Evolutionary conservation across 1,284 basidiomycete genomes (phyloP).

Genomic region (Sparassis latifolia): DNA sequence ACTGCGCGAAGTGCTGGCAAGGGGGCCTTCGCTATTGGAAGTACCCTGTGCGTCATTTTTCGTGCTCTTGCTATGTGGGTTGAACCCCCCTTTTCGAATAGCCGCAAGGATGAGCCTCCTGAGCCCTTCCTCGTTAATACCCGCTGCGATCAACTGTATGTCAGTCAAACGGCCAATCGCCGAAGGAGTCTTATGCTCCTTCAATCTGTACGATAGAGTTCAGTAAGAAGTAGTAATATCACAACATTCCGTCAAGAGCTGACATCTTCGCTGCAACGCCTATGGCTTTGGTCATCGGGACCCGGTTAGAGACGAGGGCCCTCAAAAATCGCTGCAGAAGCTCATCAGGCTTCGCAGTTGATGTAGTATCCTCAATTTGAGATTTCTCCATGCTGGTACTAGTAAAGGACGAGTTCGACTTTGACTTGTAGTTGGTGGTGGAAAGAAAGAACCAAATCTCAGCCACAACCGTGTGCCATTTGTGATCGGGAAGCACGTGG

Average conservation of each 20-base stretch:
- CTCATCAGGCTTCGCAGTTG: slow-evolving; percentile 35
- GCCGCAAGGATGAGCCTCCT: slow-evolving; percentile 59
- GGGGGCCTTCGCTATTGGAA: slow-evolving; percentile 4
- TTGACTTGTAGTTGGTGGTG: too few relatives aligned
- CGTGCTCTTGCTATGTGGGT: slow-evolving; percentile 11
- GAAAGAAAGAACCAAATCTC: too few relatives aligned
- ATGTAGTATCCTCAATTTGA: neutral
- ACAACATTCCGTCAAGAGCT: slow-evolving; percentile 19
- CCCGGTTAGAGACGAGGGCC: slow-evolving; percentile 53
- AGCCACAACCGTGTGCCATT: too few relatives aligned
- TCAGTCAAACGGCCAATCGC: slow-evolving; percentile 56
- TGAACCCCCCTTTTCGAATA: slow-evolving; percentile 58
- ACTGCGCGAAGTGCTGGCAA: slow-evolving; percentile 4
- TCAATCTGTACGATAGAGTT: slow-evolving; percentile 49
- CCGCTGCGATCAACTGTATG: slow-evolving; percentile 46
- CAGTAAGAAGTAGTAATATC: slow-evolving; percentile 8
- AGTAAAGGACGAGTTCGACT: neutral
- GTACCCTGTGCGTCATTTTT: slow-evolving; percentile 3
- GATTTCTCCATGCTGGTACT: slow-evolving; percentile 1
- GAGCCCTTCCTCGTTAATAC: slow-evolving; percentile 64
- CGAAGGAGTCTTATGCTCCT: slow-evolving; percentile 59
- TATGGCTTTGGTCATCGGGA: slow-evolving; percentile 74
- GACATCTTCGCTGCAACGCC: slow-evolving; percentile 72
- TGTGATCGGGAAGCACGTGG: too few relatives aligned
- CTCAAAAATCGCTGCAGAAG: slow-evolving; percentile 72